Evolutionary conservation across 805 yeast species (phyloP).

Genomic region (Yarrowia sp.): DNA sequence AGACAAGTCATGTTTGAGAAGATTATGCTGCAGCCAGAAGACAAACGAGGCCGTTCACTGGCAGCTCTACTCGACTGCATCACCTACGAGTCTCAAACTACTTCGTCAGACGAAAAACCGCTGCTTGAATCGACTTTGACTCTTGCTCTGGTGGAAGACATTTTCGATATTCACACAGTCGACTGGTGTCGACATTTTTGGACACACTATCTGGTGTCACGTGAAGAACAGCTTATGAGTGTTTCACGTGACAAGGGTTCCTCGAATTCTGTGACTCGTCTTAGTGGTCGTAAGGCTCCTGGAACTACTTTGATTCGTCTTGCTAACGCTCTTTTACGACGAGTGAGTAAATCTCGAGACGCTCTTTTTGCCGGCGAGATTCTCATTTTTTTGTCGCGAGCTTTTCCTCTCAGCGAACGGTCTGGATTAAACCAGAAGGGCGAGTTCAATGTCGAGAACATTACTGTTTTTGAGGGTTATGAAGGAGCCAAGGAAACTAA

Average conservation of each 20-base stretch:
- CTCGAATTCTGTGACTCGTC: conserved; percentile 27
- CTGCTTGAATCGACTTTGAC: conserved; percentile 28
- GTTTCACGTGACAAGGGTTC: not conserved
- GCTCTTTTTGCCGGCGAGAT: conserved; percentile 39
- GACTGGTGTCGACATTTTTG: conserved; percentile 40
- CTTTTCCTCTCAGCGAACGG: conserved; percentile 39
- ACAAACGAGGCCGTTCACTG: not conserved
- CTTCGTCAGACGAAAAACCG: not conserved
- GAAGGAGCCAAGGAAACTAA: not conserved
- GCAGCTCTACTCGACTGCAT: conserved; percentile 7
- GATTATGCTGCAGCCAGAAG: not conserved
- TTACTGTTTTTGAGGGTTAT: conserved; percentile 32
- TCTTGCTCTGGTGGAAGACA: conserved; percentile 37
- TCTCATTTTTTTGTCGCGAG: conserved; percentile 38
- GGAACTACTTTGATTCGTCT: conserved; percentile 39
- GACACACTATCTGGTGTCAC: conserved; percentile 34
- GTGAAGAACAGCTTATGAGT: conserved; percentile 30
- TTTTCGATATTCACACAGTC: conserved; percentile 37
- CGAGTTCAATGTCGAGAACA: conserved; percentile 37
- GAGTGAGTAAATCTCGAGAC: conserved; percentile 38
- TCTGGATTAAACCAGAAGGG: conserved; percentile 41
- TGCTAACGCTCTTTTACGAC: conserved; percentile 37
- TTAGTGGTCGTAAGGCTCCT: conserved; percentile 36
- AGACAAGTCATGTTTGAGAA: not conserved
- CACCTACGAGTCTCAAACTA: not conserved